phyloP scores from a whole-genome alignment of 1,284 basidiomycete species.

The Cryptococcus hybrid region DNA sequence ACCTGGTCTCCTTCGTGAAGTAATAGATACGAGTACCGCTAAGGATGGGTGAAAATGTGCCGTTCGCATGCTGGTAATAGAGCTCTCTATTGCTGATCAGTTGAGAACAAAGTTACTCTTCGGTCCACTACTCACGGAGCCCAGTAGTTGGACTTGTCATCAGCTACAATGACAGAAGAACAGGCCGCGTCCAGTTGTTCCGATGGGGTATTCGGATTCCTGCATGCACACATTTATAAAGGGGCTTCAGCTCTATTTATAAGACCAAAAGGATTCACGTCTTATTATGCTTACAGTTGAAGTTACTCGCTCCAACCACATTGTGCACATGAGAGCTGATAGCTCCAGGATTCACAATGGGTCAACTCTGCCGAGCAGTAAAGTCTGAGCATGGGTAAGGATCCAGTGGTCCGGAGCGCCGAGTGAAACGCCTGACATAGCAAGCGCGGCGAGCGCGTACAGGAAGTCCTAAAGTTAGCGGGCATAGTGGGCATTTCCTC shows the following conservation, averaged over 20 bases:
- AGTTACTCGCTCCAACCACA: constrained; percentile 39
- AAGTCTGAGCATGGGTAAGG: constrained; percentile 25
- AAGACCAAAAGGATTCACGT: not conserved
- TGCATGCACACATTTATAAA: constrained; percentile 2
- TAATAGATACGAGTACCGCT: constrained; percentile 41
- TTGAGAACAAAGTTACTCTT: not conserved
- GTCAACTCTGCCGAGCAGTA: constrained; percentile 46
- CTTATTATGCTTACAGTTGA: constrained; percentile 26
- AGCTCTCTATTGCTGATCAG: constrained; percentile 12
- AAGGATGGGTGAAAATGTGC: constrained; percentile 30
- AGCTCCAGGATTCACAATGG: constrained; percentile 46
- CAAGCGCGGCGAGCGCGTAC: constrained; percentile 5
- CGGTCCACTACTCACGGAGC: constrained; percentile 11
- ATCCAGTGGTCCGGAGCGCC: constrained; percentile 29
- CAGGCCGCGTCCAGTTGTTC: constrained; percentile 32
- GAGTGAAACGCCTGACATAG: constrained; percentile 5
- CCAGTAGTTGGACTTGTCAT: constrained; percentile 48
- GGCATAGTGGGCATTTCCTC: constrained; percentile 1
- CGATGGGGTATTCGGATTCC: constrained; percentile 21
- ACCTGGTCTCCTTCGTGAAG: constrained; percentile 34
- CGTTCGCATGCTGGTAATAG: constrained; percentile 30
- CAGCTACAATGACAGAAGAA: constrained; percentile 27
- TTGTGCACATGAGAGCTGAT: constrained; percentile 48
- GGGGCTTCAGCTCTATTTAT: too few species aligned
- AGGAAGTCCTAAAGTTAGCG: not conserved